A percentile compares a stretch with the other conserved stretches of the same genome.
phyloP scores from a whole-genome alignment of 352 stramenopile genomes.

The Pythium volutum region DNA sequence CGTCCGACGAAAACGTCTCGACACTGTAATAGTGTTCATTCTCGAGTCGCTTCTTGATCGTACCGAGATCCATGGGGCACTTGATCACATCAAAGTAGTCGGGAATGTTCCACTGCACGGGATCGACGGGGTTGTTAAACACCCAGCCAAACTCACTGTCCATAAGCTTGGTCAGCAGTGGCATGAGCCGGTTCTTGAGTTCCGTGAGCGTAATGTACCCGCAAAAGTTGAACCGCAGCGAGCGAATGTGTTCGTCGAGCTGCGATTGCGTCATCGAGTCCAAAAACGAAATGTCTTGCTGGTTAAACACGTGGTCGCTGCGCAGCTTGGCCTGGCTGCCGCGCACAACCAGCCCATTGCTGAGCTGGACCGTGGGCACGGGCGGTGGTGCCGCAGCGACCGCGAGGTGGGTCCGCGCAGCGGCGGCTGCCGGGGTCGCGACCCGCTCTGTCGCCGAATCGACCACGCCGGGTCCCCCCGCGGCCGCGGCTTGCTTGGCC shows the following conservation, averaged over 20 bases:
- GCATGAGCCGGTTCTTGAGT: constrained; percentile 82
- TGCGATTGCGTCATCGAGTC: constrained; percentile 85
- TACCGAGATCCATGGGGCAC: constrained; percentile 98
- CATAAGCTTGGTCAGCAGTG: constrained; percentile 83
- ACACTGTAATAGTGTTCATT: constrained; percentile 93
- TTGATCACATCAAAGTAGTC: constrained; percentile 94
- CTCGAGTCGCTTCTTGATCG: constrained; percentile 96
- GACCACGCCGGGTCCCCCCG: not conserved
- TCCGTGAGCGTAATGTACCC: constrained; percentile 79
- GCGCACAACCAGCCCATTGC: constrained; percentile 71
- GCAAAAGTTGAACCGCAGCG: constrained; percentile 87
- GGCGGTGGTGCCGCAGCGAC: constrained; percentile 3
- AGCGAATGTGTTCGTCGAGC: constrained; percentile 87
- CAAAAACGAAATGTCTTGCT: constrained; percentile 87
- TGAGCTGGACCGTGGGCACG: constrained; percentile 30
- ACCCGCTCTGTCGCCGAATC: not conserved
- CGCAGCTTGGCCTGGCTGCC: constrained; percentile 60
- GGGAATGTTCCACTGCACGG: constrained; percentile 91
- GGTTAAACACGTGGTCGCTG: constrained; percentile 51
- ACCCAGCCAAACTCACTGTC: constrained; percentile 88
- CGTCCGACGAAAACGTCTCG: constrained; percentile 81
- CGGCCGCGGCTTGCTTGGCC: constrained; percentile 57
- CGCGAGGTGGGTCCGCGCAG: constrained; percentile 14
- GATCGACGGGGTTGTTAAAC: constrained; percentile 95
- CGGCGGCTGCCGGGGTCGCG: not conserved